Percentiles rank a stretch among this genome's conserved stretches.
Evolutionary conservation across 1,284 basidiomycete species (phyloP).

Genomic region (Hymenochaete sp.): DNA sequence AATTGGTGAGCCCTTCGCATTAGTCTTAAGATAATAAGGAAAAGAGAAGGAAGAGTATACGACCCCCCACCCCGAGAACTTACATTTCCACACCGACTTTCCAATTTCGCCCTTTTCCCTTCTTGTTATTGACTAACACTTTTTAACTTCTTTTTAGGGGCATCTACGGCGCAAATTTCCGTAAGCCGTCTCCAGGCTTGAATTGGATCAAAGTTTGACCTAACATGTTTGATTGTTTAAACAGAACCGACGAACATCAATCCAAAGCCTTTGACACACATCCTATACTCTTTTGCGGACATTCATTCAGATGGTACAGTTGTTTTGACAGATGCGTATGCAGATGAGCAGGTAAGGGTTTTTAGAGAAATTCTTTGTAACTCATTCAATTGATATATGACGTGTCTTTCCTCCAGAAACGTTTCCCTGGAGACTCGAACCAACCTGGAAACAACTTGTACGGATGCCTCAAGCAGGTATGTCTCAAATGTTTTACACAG

Average conservation of each 20-base stretch:
- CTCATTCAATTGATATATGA: constrained; percentile 2
- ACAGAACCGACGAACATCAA: constrained; percentile 54
- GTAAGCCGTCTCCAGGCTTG: constrained; percentile 30
- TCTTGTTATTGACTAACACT: no score
- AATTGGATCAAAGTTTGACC: neutral
- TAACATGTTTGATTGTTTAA: constrained; percentile 19
- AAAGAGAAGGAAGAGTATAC: no score
- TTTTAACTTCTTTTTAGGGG: constrained; percentile 56
- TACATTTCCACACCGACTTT: no score
- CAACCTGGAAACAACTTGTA: constrained; percentile 71
- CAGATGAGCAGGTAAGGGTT: constrained; percentile 73
- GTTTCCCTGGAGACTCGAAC: constrained; percentile 48
- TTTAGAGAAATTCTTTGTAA: constrained; percentile 2
- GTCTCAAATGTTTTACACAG: no score
- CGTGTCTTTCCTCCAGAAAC: constrained; percentile 40
- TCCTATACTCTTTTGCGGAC: constrained; percentile 84
- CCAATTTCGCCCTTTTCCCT: no score
- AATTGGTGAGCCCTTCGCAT: constrained; percentile 37
- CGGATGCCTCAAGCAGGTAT: constrained; percentile 79
- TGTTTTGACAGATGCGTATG: constrained; percentile 69
- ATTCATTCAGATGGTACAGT: constrained; percentile 60
- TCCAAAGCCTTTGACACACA: constrained; percentile 53
- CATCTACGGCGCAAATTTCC: constrained; percentile 77
- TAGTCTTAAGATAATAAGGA: neutral
- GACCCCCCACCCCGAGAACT: no score